Evolutionary conservation across 768 basidiomycete genomes (phyloP).

Genomic region (Myochromella boudieri): DNA sequence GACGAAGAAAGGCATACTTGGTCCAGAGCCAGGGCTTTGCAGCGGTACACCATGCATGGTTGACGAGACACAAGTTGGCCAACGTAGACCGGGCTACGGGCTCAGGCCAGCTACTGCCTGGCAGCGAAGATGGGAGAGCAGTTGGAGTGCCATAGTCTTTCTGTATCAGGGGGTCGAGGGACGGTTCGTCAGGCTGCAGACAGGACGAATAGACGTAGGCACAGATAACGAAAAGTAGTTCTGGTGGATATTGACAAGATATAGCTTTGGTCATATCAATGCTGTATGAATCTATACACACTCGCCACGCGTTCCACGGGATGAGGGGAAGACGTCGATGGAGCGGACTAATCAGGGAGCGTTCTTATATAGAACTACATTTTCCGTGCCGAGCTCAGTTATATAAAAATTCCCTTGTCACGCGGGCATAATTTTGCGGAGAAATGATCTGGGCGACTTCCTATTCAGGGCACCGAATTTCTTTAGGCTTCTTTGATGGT

Average conservation of each 20-base stretch:
- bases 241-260: conserved; percentile 59
- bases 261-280: conserved; percentile 29
- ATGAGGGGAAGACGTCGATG: not conserved
- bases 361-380: conserved; percentile 8
- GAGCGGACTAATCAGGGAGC: not conserved
- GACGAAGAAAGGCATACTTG: conserved; percentile 37
- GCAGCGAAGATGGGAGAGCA: conserved; percentile 71
- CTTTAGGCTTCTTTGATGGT: conserved; percentile 1
- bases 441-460: conserved; percentile 8
- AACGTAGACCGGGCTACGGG: conserved; percentile 63
- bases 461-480: conserved; percentile 8
- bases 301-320: too few species aligned
- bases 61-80: conserved; percentile 72
- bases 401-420: conserved; percentile 7
- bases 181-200: conserved; percentile 51
- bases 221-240: conserved; percentile 73
- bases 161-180: conserved; percentile 69
- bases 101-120: conserved; percentile 70
- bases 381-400: conserved; percentile 10
- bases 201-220: conserved; percentile 67
- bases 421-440: conserved; percentile 13
- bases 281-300: conserved; percentile 5
- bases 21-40: conserved; percentile 91
- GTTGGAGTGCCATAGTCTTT: conserved; percentile 52
- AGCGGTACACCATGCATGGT: conserved; percentile 74